Percentiles rank a stretch among this genome's conserved stretches.
phyloP scores from a whole-genome alignment of 192 early-diverging fungal species.

The Linnemannia exigua region DNA sequence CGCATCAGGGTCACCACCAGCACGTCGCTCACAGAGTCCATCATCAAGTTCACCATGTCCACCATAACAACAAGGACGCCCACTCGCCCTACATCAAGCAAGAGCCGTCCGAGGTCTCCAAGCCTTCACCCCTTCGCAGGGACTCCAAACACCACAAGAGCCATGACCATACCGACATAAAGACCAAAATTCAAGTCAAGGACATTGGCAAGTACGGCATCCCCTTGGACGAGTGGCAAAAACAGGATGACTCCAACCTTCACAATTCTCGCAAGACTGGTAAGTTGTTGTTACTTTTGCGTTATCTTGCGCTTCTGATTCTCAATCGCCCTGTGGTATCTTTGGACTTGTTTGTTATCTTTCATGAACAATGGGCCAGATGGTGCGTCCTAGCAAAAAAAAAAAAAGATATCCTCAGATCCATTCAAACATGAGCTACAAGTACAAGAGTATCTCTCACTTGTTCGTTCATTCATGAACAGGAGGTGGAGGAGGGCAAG shows the following conservation, averaged over 20 bases:
- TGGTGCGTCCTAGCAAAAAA: no score
- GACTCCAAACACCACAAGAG: constrained; percentile 39
- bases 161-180: constrained; percentile 12
- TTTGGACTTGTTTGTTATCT: not conserved
- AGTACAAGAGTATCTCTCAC: not conserved
- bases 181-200: constrained; percentile 44
- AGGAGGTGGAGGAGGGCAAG: not conserved
- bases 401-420: no score
- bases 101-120: constrained; percentile 33
- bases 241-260: constrained; percentile 17
- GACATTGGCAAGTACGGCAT: constrained; percentile 57
- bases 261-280: constrained; percentile 14
- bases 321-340: no score
- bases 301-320: not conserved
- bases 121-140: constrained; percentile 44
- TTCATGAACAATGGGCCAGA: not conserved
- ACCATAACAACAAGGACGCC: constrained; percentile 15
- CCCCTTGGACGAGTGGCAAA: constrained; percentile 56
- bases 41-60: constrained; percentile 21
- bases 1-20: constrained; percentile 17
- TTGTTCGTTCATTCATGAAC: not conserved
- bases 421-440: no score
- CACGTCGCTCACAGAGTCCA: constrained; percentile 6
- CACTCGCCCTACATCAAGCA: constrained; percentile 25
- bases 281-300: constrained; percentile 13